A percentile compares a stretch with the other conserved stretches of the same genome.
These are phyloP conservation scores for Kondoa subrosea DNA, from an alignment of 768 basidiomycete genomes.

Conservation along the genomic window DNA sequence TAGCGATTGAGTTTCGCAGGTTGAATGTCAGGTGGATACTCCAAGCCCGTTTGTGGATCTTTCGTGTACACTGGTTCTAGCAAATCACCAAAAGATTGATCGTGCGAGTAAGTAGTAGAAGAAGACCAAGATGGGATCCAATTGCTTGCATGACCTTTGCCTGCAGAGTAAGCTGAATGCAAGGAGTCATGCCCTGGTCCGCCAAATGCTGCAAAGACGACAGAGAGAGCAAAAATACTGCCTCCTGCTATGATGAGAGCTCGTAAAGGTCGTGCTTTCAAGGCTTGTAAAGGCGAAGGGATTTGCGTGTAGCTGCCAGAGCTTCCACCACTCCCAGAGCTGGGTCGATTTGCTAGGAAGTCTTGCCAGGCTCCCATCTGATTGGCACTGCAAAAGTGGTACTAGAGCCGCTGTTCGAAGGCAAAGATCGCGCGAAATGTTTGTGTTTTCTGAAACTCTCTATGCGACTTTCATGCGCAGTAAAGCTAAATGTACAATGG, in stretches of 20 bases:
- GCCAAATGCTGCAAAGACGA: conserved; percentile 4
- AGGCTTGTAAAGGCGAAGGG: background rate
- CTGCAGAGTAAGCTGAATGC: background rate
- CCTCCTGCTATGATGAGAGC: background rate
- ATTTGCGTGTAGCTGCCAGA: background rate
- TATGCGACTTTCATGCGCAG: background rate
- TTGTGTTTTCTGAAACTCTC: too few species aligned
- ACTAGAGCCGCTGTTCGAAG: background rate
- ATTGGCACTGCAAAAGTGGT: too few species aligned
- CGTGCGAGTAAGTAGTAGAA: background rate
- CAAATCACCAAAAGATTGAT: conserved; percentile 2
- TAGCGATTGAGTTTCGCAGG: conserved; percentile 23
- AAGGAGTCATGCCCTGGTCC: conserved; percentile 3
- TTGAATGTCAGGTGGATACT: conserved; percentile 24
- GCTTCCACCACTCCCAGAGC: background rate
- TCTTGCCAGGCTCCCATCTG: background rate
- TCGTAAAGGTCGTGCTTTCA: conserved; percentile 5
- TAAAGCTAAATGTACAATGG: background rate
- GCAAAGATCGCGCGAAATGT: too few species aligned
- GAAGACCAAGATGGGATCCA: background rate
- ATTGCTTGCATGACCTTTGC: background rate
- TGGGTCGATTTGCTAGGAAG: background rate
- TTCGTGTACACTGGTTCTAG: conserved; percentile 14
- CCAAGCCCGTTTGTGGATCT: conserved; percentile 13
- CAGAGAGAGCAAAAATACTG: background rate